Percentiles rank a stretch among this genome's conserved stretches.
Conservation (phyloP, 371 early-diverging fungal genomes). For the Enteropsectra breve region DNA sequence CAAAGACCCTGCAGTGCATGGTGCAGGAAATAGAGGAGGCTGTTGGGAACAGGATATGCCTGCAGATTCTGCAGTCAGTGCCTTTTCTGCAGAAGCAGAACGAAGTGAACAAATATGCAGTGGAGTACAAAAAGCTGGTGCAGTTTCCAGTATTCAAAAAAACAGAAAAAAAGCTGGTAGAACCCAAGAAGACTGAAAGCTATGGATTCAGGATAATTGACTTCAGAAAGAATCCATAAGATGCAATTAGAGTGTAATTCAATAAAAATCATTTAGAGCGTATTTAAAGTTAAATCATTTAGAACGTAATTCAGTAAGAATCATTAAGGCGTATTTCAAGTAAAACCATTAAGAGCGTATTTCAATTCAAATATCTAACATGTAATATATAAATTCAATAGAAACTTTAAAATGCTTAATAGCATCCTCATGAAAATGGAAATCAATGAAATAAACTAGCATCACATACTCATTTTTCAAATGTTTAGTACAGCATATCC, state of each 20-base stretch:
- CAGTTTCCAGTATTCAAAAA: conserved; percentile 49
- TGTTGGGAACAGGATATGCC: conserved; percentile 15
- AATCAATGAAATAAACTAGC: too few relatives aligned
- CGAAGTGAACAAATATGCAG: conserved; percentile 37
- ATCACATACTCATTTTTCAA: too few relatives aligned
- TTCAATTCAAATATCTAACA: too few relatives aligned
- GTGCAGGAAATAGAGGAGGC: conserved; percentile 16
- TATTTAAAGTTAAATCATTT: too few relatives aligned
- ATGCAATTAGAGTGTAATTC: too few relatives aligned
- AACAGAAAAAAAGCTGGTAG: conserved; percentile 1
- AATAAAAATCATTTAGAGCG: too few relatives aligned
- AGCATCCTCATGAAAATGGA: not conserved
- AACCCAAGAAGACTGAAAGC: not conserved
- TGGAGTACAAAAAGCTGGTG: conserved; percentile 36
- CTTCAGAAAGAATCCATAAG: conserved; percentile 5
- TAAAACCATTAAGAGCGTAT: too few relatives aligned
- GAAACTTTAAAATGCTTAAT: not conserved
- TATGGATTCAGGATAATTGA: conserved; percentile 33
- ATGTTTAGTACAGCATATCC: too few relatives aligned
- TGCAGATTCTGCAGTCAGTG: conserved; percentile 45
- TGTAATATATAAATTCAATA: not conserved
- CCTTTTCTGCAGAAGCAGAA: conserved; percentile 29
- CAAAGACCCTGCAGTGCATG: conserved; percentile 2
- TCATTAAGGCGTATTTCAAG: too few relatives aligned
- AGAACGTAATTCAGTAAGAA: too few relatives aligned